Base-by-base conservation (phyloP, 352 stramenopile genomes). In the Peronospora tabacina region DNA sequence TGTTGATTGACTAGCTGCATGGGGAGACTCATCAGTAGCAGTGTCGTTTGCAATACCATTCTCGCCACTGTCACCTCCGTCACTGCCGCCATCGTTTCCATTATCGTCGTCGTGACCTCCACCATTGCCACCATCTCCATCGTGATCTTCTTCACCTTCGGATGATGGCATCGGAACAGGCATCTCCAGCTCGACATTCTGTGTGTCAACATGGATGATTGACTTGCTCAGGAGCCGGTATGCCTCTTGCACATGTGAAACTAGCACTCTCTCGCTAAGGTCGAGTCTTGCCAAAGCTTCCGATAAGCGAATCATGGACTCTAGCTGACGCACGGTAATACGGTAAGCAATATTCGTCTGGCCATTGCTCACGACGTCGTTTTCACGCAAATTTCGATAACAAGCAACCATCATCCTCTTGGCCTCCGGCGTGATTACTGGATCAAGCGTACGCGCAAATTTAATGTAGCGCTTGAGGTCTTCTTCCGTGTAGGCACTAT, bases 121-220 rank as follows among this genome's bases (percentile, higher is more conserved):
- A 20, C 30, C 48, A 30, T 55, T 24, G 2, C 55, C 58, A 12
- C 64, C 38, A 33, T 29, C 41, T n/a, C 19, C 26, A 10, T 94
- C 75, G 16, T 67, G 56, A 19, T 89, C 72, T 5, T 85, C 78
- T 11, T 94, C 87, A 11, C 24, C 41, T 10, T 63, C 65, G 7
- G 55, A 52, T 16, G 55, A 52, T 16, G 38, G 20, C 2, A 55
- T 36, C 7, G 77, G 41, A 17, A 73, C 59, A 0, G 79, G 76
- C 50, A 92, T 52, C 17, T 97, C 87, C 10, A 97, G 63, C 54
- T 97, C 87, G 5, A 99, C 88, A 70, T 98, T 94, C 56, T 97
- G 91, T 38, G 91, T 98, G 54, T 99, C 96, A 3, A 99, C 96
- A 74, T 98, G 92, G 59, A 99, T 98, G 55, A 99, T 99, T 33